Evolutionary conservation across 805 yeast genomes (phyloP).

Genomic region (Clavispora asparagi): DNA sequence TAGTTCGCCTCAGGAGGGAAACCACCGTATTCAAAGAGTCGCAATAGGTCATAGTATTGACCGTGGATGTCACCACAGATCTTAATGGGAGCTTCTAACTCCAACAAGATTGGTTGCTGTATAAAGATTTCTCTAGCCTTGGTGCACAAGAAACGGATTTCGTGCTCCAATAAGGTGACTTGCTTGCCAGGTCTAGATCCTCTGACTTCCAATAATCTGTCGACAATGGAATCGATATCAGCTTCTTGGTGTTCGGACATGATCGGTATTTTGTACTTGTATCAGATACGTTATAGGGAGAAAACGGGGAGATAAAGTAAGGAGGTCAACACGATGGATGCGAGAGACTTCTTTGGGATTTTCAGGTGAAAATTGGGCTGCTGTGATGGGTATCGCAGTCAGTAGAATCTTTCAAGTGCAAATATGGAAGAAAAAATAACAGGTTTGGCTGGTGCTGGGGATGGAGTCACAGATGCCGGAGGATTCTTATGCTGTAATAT

Average conservation of each 20-base stretch:
- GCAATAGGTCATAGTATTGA: constrained; percentile 90
- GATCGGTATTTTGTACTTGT: constrained; percentile 2
- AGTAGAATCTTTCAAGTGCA: neutral
- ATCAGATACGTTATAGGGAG: neutral
- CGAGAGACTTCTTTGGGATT: neutral
- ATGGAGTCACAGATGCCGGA: constrained; percentile 2
- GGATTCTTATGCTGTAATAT: constrained; percentile 5
- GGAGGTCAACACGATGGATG: neutral
- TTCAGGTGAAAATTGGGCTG: neutral
- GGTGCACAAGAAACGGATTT: constrained; percentile 91
- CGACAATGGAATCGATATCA: constrained; percentile 94
- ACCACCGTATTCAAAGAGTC: constrained; percentile 97
- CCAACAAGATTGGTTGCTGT: constrained; percentile 93
- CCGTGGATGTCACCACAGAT: constrained; percentile 99
- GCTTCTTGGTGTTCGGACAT: constrained; percentile 58
- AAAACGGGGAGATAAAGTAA: neutral
- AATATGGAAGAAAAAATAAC: neutral
- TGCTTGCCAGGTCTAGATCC: constrained; percentile 98
- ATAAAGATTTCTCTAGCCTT: constrained; percentile 97
- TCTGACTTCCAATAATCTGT: constrained; percentile 92
- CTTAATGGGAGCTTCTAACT: constrained; percentile 93
- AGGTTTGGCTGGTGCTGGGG: neutral
- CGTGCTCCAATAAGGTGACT: constrained; percentile 88
- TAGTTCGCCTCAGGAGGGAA: constrained; percentile 99
- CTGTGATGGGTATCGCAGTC: neutral